Base-by-base conservation (phyloP, 2,329 filamentous ascomycete genomes). In the Aspergillus viridinutans region DNA sequence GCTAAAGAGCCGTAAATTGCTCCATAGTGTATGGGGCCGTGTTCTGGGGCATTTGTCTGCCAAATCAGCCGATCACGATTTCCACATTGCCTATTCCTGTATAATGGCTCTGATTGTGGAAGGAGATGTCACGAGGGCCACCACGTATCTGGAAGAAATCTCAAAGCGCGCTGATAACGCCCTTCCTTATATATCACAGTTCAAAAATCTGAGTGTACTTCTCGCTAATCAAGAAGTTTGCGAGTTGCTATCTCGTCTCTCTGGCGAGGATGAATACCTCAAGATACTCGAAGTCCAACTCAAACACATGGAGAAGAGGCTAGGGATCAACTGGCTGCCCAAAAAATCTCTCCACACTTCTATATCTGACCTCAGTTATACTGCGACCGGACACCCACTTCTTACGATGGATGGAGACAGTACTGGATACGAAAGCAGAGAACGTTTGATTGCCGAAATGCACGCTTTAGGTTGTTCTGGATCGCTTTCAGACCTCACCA, bases 311-410 rank as follows among this genome's bases (percentile, higher is more conserved):
- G 73, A 75, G 52, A 57, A 49, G 21, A 65, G 63, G 49, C 58
- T 74, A n/a, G 72, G 72, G 5, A 53, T 73, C 8, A 58, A 51
- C 40, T 74, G 72, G 71, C 43, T 64, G 6, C 28, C 57, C 43
- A 56, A 61, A 7, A 42, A 52, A 14, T 62, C 63, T 12, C 28
- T 55, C 17, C 66, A 70, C 54, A 47, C 58, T 35, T 59, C 58
- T 38, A 47, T 65, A 7, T 58, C 63, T 6, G 56, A 64, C 8
- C 50, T 61, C 4, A 47, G 53, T 38, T 63, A 57, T 56, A 50
- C 53, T 53, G 49, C 56, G 14, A 67, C 58, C 9, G 64, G 62
- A 8, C 59, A 66, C n/a, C 63, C 62, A 9, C 54, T 68, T 4
- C 25, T 69, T 14, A 63, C 61, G 3, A 60, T 72, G 1, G 65